These are phyloP conservation scores for Colletotrichum echinochloae DNA, from an alignment of 2,329 filamentous ascomycete genomes.

Conservation along the genomic window DNA sequence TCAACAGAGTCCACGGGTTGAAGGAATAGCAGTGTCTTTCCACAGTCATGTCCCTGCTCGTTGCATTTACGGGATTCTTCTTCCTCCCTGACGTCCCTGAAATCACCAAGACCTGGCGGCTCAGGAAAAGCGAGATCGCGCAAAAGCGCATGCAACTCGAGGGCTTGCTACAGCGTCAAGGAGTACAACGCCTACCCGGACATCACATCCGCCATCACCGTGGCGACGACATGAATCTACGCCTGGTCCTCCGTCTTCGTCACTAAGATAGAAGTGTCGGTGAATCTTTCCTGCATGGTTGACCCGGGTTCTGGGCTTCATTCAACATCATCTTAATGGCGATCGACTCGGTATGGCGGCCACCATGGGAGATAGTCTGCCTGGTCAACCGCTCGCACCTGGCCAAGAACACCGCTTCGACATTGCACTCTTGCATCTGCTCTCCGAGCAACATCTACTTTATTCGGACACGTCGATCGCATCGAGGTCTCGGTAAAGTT, in stretches of 20 bases:
- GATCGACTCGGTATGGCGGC: background rate
- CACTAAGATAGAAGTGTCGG: slow-evolving; percentile 61
- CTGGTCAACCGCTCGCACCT: background rate
- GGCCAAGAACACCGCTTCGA: background rate
- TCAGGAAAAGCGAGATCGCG: slow-evolving; percentile 53
- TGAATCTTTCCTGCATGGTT: no score
- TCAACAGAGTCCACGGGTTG: slow-evolving; percentile 49
- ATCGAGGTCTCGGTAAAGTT: slow-evolving; percentile 45
- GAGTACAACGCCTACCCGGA: slow-evolving; percentile 69
- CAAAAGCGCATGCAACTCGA: slow-evolving; percentile 57
- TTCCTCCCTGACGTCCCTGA: slow-evolving; percentile 43
- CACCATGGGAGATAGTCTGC: background rate
- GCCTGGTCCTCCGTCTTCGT: slow-evolving; percentile 75
- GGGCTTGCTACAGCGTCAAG: slow-evolving; percentile 54
- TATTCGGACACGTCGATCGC: slow-evolving; percentile 24
- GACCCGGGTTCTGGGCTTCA: background rate
- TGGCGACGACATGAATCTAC: slow-evolving; percentile 71
- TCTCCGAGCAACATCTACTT: background rate
- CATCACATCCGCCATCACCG: slow-evolving; percentile 64
- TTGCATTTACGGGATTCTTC: slow-evolving; percentile 43
- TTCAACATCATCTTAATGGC: background rate
- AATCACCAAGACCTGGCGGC: slow-evolving; percentile 40
- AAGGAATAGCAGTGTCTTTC: slow-evolving; percentile 56
- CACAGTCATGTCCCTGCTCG: slow-evolving; percentile 48
- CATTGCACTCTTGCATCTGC: no score